Evolutionary conservation across 805 yeast genomes (phyloP).

Genomic region (Pichia cephalocereana): DNA sequence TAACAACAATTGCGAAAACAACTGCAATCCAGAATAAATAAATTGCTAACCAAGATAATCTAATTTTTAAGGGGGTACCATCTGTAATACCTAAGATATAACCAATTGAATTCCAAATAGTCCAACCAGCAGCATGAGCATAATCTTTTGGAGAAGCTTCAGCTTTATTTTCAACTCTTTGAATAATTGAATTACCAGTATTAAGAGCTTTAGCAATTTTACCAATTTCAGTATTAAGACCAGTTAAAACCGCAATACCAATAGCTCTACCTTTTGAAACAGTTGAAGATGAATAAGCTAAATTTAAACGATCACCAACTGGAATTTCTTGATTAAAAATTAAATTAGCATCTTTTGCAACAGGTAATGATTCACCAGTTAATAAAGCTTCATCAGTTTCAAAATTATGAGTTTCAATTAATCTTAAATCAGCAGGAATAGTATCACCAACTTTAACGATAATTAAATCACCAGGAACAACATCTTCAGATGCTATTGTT

Average conservation of each 20-base stretch:
- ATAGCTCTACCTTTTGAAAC: slow-evolving; percentile 70
- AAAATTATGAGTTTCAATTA: slow-evolving; percentile 49
- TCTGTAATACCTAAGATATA: slow-evolving; percentile 64
- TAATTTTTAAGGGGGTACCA: slow-evolving; percentile 78
- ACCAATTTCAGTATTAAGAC: slow-evolving; percentile 66
- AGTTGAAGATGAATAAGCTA: slow-evolving; percentile 61
- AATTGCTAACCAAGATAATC: slow-evolving; percentile 69
- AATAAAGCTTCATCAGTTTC: slow-evolving; percentile 80
- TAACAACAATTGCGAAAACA: slow-evolving; percentile 75
- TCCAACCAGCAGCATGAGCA: slow-evolving; percentile 35
- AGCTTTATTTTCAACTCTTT: slow-evolving; percentile 33
- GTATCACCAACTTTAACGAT: slow-evolving; percentile 63
- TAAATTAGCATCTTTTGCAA: slow-evolving; percentile 41
- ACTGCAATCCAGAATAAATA: slow-evolving; percentile 67
- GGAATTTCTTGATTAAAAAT: slow-evolving; percentile 37
- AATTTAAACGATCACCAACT: slow-evolving; percentile 65
- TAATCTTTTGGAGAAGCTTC: slow-evolving; percentile 39
- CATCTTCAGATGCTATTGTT: slow-evolving; percentile 51
- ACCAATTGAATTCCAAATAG: slow-evolving; percentile 49
- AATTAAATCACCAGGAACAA: slow-evolving; percentile 69
- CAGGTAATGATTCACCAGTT: slow-evolving; percentile 83
- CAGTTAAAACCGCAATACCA: slow-evolving; percentile 63
- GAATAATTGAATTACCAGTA: slow-evolving; percentile 30
- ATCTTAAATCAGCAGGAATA: slow-evolving; percentile 63
- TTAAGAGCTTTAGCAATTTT: slow-evolving; percentile 54